Base-by-base conservation (phyloP, 441 rosid species). In the Geranium incanum region DNA sequence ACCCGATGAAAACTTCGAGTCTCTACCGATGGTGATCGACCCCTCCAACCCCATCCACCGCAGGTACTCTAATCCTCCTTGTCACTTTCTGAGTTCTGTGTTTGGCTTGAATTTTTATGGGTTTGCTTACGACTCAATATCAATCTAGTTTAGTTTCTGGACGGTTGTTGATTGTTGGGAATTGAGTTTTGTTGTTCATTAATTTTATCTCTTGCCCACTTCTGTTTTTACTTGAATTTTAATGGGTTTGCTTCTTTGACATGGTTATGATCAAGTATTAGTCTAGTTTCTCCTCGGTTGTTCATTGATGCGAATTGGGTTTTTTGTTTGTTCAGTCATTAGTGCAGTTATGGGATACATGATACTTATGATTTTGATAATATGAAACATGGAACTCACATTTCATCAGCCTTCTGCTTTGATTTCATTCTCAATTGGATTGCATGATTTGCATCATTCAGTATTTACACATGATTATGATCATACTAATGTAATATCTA, bases 1-100 rank as follows among this genome's bases (percentile, higher is more conserved):
- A 28, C 33, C 33, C 33, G 33, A 28, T 28, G 33, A 28, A 28
- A 28, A 28, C 33, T 21, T 21, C 21, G 21, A 21, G 21, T 21
- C 21, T 21, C 6, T 41, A 6, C 48, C 48, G 48, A 41, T 41
- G 48, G 48, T 41, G 48, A 41, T 41, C 48, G 48, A 45, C 52
- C 52, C 52, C 52, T 45, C 52, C 52, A 45, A 45, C n/a, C 52
- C 52, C 52, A 45, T 45, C 52, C 52, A 45, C 52, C 52, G 52
- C 52, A 45, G 52, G 52, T 45, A 12, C 52, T 45, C 7, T 43
- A 43, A 43, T 43, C 2, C 1, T 7, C 50, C 50, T 43, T 43
- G 2, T 45, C 52, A 9, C 52, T 9, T 45, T 12, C 50, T 11
- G 11, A 43, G 50, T 43, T 43, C 50, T 43, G 50, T 6, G 7